A percentile compares a stretch with the other conserved stretches of the same genome.
phyloP scores from a whole-genome alignment of 1,284 basidiomycete species.

The Moniliophthora roreri region DNA sequence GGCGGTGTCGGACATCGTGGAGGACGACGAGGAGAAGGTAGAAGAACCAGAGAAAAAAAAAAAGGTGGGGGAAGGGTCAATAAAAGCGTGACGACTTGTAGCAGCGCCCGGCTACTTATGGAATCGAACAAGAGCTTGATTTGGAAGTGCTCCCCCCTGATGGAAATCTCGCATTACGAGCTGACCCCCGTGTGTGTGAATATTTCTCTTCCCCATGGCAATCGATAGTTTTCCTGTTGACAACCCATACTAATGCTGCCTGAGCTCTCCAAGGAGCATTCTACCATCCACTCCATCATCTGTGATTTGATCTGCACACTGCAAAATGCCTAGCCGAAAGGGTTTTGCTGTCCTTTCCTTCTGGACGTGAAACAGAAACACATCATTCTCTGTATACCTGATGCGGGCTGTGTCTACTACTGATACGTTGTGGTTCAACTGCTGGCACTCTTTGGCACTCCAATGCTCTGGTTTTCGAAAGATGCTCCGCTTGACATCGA shows the following conservation, averaged over 20 bases:
- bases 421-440: too few relatives aligned
- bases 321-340: too few relatives aligned
- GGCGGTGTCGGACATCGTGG: constrained; percentile 15
- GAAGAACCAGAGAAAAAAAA: too few relatives aligned
- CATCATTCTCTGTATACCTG: too few relatives aligned
- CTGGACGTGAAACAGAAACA: too few relatives aligned
- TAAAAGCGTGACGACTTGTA: constrained; percentile 4
- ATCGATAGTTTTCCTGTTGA: neutral
- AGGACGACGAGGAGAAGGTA: neutral
- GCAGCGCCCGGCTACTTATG: constrained; percentile 1
- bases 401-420: too few relatives aligned
- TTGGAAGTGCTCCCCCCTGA: constrained; percentile 2
- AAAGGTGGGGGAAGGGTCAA: constrained; percentile 1
- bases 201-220: neutral
- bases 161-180: too few relatives aligned
- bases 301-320: constrained; percentile 3
- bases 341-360: too few relatives aligned
- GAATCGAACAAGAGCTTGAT: constrained; percentile 3
- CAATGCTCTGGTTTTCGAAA: too few relatives aligned
- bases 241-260: neutral
- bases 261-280: neutral
- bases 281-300: neutral
- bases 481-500: too few relatives aligned
- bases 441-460: too few relatives aligned
- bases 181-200: neutral